Evolutionary conservation across 2,329 filamentous ascomycete species (phyloP).

Genomic region (Berkeleyomyces basicola): DNA sequence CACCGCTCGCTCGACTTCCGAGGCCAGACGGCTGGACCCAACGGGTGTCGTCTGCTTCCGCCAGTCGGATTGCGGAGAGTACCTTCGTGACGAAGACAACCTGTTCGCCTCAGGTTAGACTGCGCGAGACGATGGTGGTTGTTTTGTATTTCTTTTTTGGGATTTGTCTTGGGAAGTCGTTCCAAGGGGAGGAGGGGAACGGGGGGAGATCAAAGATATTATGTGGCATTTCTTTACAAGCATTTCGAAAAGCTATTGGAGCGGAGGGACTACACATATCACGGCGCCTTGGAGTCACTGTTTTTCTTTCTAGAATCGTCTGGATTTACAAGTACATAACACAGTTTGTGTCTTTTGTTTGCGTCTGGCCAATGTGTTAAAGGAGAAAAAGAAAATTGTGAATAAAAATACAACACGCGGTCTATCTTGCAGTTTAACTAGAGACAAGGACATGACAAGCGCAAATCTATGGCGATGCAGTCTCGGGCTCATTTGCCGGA

Average conservation of each 20-base stretch:
- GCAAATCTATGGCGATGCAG: background rate
- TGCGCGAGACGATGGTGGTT: background rate
- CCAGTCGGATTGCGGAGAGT: slow-evolving; percentile 89
- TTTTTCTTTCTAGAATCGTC: slow-evolving; percentile 10
- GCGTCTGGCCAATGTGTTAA: background rate
- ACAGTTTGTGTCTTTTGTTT: slow-evolving; percentile 2
- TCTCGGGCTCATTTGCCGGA: background rate
- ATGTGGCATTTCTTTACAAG: slow-evolving; percentile 11
- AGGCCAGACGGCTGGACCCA: slow-evolving; percentile 70
- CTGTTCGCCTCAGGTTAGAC: slow-evolving; percentile 38
- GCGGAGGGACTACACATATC: slow-evolving; percentile 10
- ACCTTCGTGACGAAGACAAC: slow-evolving; percentile 66
- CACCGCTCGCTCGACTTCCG: slow-evolving; percentile 71
- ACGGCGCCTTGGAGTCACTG: slow-evolving; percentile 12
- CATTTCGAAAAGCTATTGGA: slow-evolving; percentile 11
- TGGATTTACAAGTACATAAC: slow-evolving; percentile 8
- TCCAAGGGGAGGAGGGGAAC: background rate
- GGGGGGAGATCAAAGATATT: slow-evolving; percentile 3
- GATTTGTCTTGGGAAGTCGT: background rate
- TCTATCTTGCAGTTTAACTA: no score
- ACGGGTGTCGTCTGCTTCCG: slow-evolving; percentile 80
- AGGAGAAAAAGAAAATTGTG: background rate
- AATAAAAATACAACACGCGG: no score
- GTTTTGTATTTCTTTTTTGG: background rate
- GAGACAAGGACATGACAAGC: background rate